Conservation (phyloP, 106 monocot genomes). For the Dioscorea alata region DNA sequence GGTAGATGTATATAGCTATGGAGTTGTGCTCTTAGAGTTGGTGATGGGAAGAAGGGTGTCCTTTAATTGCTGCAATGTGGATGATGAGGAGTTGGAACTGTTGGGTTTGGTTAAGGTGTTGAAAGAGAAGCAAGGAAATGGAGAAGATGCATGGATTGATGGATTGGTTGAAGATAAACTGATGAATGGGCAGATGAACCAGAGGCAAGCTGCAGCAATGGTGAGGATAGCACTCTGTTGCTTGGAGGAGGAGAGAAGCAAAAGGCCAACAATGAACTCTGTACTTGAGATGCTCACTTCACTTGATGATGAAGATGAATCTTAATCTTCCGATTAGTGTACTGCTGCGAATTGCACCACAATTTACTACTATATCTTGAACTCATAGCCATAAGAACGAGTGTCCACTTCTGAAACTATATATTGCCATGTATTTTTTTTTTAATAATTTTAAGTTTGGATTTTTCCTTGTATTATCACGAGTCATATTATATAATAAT, state of each 20-base stretch:
- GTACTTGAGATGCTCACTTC: neutral
- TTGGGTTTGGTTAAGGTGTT: neutral
- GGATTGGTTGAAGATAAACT: neutral
- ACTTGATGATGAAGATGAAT: neutral
- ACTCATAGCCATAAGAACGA: too few relatives aligned
- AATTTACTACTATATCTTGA: too few relatives aligned
- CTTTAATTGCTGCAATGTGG: neutral
- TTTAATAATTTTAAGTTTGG: too few relatives aligned
- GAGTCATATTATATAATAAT: too few relatives aligned
- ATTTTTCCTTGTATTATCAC: too few relatives aligned
- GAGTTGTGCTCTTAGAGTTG: constrained; percentile 6
- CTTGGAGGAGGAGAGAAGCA: constrained; percentile 5
- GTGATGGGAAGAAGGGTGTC: constrained; percentile 5
- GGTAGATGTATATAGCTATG: constrained; percentile 19
- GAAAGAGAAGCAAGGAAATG: neutral
- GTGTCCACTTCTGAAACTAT: too few relatives aligned
- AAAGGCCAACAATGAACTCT: constrained; percentile 3
- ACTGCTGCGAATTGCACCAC: too few relatives aligned
- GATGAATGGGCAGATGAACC: neutral
- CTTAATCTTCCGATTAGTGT: too few relatives aligned
- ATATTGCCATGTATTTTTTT: too few relatives aligned
- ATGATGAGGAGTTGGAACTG: neutral
- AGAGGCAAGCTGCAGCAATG: neutral
- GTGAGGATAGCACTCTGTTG: constrained; percentile 3
- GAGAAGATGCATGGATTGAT: neutral